phyloP scores from a whole-genome alignment of 495 filamentous ascomycete species.

The Chaetomium fimeti region DNA sequence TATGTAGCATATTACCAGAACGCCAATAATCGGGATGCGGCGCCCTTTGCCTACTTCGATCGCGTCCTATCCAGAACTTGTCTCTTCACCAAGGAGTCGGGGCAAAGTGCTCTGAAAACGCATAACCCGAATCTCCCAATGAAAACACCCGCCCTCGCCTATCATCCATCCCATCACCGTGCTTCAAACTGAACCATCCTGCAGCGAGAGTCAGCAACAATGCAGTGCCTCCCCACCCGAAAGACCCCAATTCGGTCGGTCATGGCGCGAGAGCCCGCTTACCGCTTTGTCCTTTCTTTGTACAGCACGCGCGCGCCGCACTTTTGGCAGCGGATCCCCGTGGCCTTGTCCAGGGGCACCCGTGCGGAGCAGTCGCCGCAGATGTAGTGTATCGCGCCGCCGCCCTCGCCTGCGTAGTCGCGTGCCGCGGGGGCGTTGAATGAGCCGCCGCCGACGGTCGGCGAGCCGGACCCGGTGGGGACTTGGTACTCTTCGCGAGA shows the following conservation, averaged over 20 bases:
- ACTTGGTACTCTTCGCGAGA: constrained; percentile 63
- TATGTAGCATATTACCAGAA: constrained; percentile 14
- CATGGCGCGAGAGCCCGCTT: constrained; percentile 32
- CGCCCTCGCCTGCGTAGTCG: constrained; percentile 36
- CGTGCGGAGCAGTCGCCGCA: constrained; percentile 91
- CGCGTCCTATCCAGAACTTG: not conserved
- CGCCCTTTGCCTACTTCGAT: not conserved
- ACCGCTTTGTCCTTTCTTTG: constrained; percentile 98
- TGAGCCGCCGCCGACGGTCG: constrained; percentile 31
- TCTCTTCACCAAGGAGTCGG: not conserved
- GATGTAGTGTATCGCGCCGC: constrained; percentile 68
- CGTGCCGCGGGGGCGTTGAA: constrained; percentile 21
- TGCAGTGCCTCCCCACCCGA: too few species aligned
- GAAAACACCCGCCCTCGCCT: not conserved
- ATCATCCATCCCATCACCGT: constrained; percentile 59
- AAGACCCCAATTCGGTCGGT: too few species aligned
- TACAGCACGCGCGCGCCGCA: constrained; percentile 95
- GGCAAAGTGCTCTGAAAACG: not conserved
- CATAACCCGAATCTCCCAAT: not conserved
- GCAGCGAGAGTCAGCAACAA: constrained; percentile 16
- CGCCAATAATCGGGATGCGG: constrained; percentile 12
- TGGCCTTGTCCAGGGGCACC: constrained; percentile 76
- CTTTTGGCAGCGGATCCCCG: constrained; percentile 90
- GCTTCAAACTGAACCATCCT: constrained; percentile 99
- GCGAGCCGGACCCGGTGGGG: constrained; percentile 43